Evolutionary conservation across 352 stramenopile genomes (phyloP), one percentile per base, ranked within the genome.

Genomic region (Aphanomyces euteiches): DNA sequence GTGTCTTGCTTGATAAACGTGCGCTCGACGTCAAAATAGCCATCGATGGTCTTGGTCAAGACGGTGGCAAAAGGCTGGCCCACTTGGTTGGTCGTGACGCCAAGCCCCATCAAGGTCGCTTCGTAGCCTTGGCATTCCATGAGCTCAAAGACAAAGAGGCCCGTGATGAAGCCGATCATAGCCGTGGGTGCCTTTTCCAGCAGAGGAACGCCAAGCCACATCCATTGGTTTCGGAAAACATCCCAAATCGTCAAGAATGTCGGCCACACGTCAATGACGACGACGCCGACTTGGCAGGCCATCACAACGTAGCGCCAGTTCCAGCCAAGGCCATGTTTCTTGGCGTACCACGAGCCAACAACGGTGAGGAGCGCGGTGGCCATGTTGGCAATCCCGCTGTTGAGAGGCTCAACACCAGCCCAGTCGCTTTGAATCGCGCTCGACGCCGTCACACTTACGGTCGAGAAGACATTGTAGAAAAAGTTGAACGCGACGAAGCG

Each of bases 141-240:
- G 12, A 56, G 79, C 10, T 87, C 78, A 13, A 83, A 75, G 21
- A 78, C 77, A 41, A 85, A 89, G 45, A 77, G 85, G 53, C 73
- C 75, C 4, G 87, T 66, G 6, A 89, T 69, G 47, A 81, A 87
- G 70, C 80, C 83, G 7, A 76, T 77, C n/a, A n/a, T n/a, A 40
- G 72, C 78, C 17, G 81, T 73, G 0, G 81, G 81, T 7, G 87
- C 54, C 66, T 89, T 73, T 50, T 86, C 70, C 0, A 83, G 7
- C 53, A 88, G 66, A 10, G 78, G 78, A n/a, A 81, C 69, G 36
- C 77, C 79, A 15, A 87, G 78, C 78, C 79, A 89, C 64, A 87
- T 81, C 75, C 78, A 89, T 54, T 85, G 79, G 60, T 74, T 87
- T 38, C 78, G 75, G 43, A 83, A 59, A 17, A 87, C 48, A 34